Base-by-base conservation (phyloP, 768 basidiomycete species). In the Pleurotus tuoliensis region DNA sequence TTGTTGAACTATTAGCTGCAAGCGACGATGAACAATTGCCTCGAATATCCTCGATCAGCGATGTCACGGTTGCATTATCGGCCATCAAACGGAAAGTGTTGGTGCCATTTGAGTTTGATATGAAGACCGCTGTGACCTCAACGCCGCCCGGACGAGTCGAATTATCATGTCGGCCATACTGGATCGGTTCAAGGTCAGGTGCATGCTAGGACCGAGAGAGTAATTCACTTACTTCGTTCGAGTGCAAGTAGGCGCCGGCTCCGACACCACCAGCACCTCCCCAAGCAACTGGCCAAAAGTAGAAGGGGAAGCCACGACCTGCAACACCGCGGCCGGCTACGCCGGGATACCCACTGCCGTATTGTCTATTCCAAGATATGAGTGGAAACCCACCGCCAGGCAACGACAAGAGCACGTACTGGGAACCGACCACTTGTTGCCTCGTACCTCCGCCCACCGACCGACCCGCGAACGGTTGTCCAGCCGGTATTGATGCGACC, bases 271-370 rank as follows among this genome's bases (percentile, higher is more conserved):
- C 62, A 22, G 40, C 52, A 9, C 66, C 68, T 4, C 71, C 73
- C 79, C 80, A 84, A 2, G 76, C 70, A 13, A 84, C 25, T 0
- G 83, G 83, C 82, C 82, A 85, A 64, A 76, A 84, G 58, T 72
- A 71, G 46, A 82, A 84, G 9, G 51, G 83, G 61, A 84, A 83
- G 1, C 74, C 75, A 1, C 74, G 69, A 0, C 72, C 73, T 0
- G 56, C 47, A 18, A 82, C 79, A 9, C 80, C 78, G 9, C 71
- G 70, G 12, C 69, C 68, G 3, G 63, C 44, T 15, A 69, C 34
- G 0, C 75, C 77, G 39, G 82, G 82, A 59, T 83, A 84, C 1
- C 82, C 82, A 55, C 80, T 83, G 9, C 83, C 82, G 61, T 82
- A 84, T 3, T 62, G 64, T 30, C 83, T 83, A 41, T 4, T 54